These are phyloP conservation scores for Strigomonas galati DNA, from an alignment of 208 protist species.

Conservation along the genomic window DNA sequence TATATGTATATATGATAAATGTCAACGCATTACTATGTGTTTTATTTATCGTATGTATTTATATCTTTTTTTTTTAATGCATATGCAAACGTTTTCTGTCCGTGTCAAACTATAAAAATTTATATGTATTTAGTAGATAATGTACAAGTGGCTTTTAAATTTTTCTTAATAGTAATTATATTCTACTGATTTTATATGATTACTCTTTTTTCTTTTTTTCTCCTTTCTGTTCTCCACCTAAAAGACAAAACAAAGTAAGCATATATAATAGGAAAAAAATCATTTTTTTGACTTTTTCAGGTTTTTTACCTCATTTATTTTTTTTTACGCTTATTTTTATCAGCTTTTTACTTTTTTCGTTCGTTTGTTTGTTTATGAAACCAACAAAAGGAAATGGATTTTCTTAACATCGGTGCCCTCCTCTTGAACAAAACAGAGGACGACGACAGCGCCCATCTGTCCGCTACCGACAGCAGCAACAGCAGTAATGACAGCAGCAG, in stretches of 20 bases:
- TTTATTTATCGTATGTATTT: not conserved
- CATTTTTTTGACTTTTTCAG: not conserved
- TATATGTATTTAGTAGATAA: too few species aligned
- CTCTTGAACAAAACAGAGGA: not conserved
- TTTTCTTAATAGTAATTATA: not conserved
- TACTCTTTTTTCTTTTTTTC: conserved; percentile 8
- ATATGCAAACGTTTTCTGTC: too few species aligned
- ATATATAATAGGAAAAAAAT: not conserved
- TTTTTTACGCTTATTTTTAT: not conserved
- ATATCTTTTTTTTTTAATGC: not conserved
- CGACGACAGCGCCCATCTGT: not conserved
- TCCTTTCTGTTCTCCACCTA: conserved; percentile 1
- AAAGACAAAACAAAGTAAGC: conserved; percentile 9
- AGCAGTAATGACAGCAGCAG: not conserved
- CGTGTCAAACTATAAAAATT: not conserved
- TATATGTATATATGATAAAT: not conserved
- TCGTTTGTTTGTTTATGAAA: not conserved
- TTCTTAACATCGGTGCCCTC: conserved; percentile 1
- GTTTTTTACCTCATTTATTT: not conserved
- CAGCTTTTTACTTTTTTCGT: conserved; percentile 3
- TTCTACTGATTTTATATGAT: not conserved
- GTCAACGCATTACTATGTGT: too few species aligned
- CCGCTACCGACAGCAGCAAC: conserved; percentile 4
- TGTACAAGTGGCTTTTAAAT: too few species aligned
- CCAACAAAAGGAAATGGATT: not conserved